These are phyloP conservation scores for Mycena haematopus DNA, from an alignment of 768 basidiomycete species.

Conservation along the genomic window DNA sequence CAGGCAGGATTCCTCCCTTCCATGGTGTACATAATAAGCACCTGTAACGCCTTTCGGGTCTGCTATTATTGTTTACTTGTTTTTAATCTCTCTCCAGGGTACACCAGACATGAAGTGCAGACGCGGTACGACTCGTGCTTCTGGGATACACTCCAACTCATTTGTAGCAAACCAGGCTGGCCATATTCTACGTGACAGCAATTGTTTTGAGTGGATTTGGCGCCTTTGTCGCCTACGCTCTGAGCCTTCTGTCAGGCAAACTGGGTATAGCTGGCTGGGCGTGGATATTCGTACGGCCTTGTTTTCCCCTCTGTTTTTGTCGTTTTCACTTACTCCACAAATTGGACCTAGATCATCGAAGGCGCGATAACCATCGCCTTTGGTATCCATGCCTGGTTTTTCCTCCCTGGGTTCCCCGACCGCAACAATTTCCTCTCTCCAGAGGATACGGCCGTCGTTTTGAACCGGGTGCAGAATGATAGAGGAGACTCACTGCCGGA, in stretches of 20 bases:
- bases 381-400: constrained; percentile 52
- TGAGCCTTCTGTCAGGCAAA: constrained; percentile 50
- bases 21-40: constrained; percentile 54
- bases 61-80: constrained; percentile 1
- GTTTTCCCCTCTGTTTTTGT: constrained; percentile 12
- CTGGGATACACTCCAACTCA: neutral
- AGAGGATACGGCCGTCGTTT: constrained; percentile 49
- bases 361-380: constrained; percentile 53
- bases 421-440: constrained; percentile 50
- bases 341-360: constrained; percentile 49
- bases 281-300: constrained; percentile 55
- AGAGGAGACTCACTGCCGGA: constrained; percentile 59
- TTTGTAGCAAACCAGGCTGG: constrained; percentile 41
- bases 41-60: constrained; percentile 41
- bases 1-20: constrained; percentile 60
- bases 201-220: constrained; percentile 54
- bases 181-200: constrained; percentile 53
- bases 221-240: constrained; percentile 51
- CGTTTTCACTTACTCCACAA: neutral
- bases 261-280: constrained; percentile 54
- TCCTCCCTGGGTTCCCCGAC: constrained; percentile 55
- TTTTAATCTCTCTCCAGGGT: constrained; percentile 40
- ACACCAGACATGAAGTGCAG: constrained; percentile 58
- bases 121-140: constrained; percentile 42
- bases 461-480: constrained; percentile 54